Percentiles rank a stretch among this genome's conserved stretches.
These are phyloP conservation scores for Cryptosporidium viatorum DNA, from an alignment of 169 alveolate species.

Conservation along the genomic window DNA sequence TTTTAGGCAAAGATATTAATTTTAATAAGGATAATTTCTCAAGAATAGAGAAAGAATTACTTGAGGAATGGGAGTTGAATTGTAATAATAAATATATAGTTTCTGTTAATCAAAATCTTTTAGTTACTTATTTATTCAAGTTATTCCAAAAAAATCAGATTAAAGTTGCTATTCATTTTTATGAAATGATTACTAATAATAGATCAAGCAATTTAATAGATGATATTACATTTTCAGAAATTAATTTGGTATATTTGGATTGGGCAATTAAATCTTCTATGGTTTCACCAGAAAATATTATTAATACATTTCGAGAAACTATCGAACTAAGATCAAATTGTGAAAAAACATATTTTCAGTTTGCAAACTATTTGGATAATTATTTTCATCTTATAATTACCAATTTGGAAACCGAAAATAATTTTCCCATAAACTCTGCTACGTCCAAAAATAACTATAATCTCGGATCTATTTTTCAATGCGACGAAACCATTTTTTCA, in stretches of 20 bases:
- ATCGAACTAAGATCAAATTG: slow-evolving; percentile 50
- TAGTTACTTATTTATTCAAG: slow-evolving; percentile 40
- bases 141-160: slow-evolving; percentile 42
- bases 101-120: slow-evolving; percentile 7
- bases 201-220: not conserved
- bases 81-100: not conserved
- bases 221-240: slow-evolving; percentile 31
- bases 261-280: slow-evolving; percentile 70
- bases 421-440: not conserved
- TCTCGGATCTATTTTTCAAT: slow-evolving; percentile 51
- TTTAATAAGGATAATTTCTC: slow-evolving; percentile 22
- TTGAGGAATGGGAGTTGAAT: slow-evolving; percentile 28
- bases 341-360: slow-evolving; percentile 69
- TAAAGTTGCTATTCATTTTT: slow-evolving; percentile 23
- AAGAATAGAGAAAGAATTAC: slow-evolving; percentile 6
- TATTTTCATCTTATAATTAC: slow-evolving; percentile 62
- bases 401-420: slow-evolving; percentile 19
- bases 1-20: not conserved
- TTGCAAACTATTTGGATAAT: slow-evolving; percentile 57
- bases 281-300: slow-evolving; percentile 66
- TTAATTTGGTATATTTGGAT: slow-evolving; percentile 38
- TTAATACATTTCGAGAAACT: slow-evolving; percentile 26
- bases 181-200: not conserved
- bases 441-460: not conserved
- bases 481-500: slow-evolving; percentile 42